Evolutionary conservation across 2,329 filamentous ascomycete genomes (phyloP).

Genomic region (Rhynchosporium graminicola): DNA sequence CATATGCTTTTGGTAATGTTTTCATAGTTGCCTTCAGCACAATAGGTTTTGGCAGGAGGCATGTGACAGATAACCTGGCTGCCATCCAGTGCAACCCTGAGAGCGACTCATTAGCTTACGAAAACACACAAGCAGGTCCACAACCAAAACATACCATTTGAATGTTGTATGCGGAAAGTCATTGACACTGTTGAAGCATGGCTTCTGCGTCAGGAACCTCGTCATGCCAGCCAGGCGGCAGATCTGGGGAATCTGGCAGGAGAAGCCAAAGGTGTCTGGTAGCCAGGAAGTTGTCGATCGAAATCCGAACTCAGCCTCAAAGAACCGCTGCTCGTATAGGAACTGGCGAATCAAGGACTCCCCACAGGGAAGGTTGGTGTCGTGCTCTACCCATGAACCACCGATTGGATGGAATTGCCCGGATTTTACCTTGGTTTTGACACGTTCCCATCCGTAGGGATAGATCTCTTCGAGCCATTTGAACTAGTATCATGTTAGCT

Average conservation of each 20-base stretch:
- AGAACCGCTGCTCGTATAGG: conserved; percentile 91
- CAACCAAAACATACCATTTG: conserved; percentile 60
- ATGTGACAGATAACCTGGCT: conserved; percentile 98
- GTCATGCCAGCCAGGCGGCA: conserved; percentile 95
- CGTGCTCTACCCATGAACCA: conserved; percentile 98
- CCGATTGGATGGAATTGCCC: conserved; percentile 93
- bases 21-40: conserved; percentile 89
- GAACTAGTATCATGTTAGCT: conserved; percentile 50
- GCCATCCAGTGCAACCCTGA: conserved; percentile 81
- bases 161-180: conserved; percentile 98
- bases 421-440: conserved; percentile 86
- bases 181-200: conserved; percentile 99
- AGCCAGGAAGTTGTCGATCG: conserved; percentile 94
- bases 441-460: conserved; percentile 83
- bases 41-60: conserved; percentile 94
- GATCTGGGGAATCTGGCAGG: conserved; percentile 88
- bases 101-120: background rate
- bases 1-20: conserved; percentile 87
- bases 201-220: conserved; percentile 95
- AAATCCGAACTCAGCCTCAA: conserved; percentile 87
- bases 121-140: background rate
- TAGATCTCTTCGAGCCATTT: conserved; percentile 95
- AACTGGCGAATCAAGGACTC: conserved; percentile 95
- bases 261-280: conserved; percentile 97
- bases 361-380: conserved; percentile 95